These are phyloP conservation scores for Aspergillus versicolor DNA, from an alignment of 2,329 filamentous ascomycete species.

Conservation along the genomic window DNA sequence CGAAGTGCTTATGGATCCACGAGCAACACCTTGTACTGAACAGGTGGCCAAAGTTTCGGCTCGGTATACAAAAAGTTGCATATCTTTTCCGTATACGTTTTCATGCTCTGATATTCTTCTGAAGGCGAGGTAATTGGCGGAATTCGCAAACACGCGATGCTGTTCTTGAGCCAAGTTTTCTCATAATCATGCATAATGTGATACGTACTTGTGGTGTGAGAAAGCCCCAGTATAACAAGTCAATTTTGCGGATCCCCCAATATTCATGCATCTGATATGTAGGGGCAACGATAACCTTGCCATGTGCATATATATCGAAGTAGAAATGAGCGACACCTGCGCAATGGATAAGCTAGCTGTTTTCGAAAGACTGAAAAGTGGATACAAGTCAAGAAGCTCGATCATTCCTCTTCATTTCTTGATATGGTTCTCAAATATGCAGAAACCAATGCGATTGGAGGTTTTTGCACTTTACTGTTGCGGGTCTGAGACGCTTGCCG, in stretches of 20 bases:
- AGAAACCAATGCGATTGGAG: background rate
- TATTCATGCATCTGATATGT: conserved; percentile 19
- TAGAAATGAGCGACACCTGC: conserved; percentile 14
- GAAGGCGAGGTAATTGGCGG: background rate
- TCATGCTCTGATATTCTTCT: background rate
- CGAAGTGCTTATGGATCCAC: background rate
- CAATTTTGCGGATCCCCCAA: conserved; percentile 14
- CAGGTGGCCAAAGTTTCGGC: background rate
- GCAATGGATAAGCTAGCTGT: conserved; percentile 17
- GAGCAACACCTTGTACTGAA: background rate
- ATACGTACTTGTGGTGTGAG: conserved; percentile 13
- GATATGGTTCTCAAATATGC: conserved; percentile 10
- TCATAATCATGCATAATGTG: conserved; percentile 10
- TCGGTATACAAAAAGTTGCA: background rate
- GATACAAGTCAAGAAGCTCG: background rate
- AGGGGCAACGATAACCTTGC: conserved; percentile 6
- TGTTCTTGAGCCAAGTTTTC: conserved; percentile 8
- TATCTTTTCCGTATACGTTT: background rate
- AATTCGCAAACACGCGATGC: conserved; percentile 9
- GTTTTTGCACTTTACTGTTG: background rate
- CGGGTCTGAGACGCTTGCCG: background rate
- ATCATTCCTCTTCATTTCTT: background rate
- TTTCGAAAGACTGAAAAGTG: conserved; percentile 17
- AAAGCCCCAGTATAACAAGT: conserved; percentile 11
- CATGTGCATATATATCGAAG: conserved; percentile 14